Evolutionary conservation across 2,329 filamentous ascomycete genomes (phyloP), one percentile per base, ranked within the genome.

Genomic region (Nemania abortiva): DNA sequence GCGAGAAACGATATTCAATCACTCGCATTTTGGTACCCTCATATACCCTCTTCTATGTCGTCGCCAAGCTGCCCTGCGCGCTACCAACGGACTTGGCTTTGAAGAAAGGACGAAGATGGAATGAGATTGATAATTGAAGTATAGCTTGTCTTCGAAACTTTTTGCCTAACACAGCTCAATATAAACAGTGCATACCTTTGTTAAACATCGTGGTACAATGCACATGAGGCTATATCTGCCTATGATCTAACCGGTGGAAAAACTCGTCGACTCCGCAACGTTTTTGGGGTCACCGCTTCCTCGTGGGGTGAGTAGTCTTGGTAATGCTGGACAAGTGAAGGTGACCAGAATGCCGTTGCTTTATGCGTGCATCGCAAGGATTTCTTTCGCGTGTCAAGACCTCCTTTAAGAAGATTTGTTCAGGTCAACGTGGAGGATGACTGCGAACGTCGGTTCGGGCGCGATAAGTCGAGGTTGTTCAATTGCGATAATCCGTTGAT

Each of bases 211-310:
- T 53, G 42, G 63, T 69, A 65, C 6, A 58, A 39, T 52, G 34
- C 57, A 58, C 63, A 24, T 37, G 22, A 45, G 37, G 22, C 15
- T 45, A 5, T 18, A 15, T 52, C 53, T n/a, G 49, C 42, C 29
- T 63, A 55, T 37, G n/a, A 34, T 66, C n/a, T 70, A 45, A 70
- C 39, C 53, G 68, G 68, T 70, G 68, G 68, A 69, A 68, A 65
- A 70, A 68, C 9, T 57, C n/a, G n/a, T 18, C 34, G n/a, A 37
- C 56, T 56, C 64, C 68, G 34, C 56, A 56, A 9, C 13, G 13
- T 13, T 42, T 18, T 29, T 52, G 65, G 52, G 39, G 10, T 52
- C 37, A 15, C 34, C 24, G 34, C 55, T 52, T 52, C 20, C 57
- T 52, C 57, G 56, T 50, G 50, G 20, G 29, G 15, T 63, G 4